These are phyloP conservation scores for Hepatocystis sp. DNA, from an alignment of 169 alveolate species.

Conservation along the genomic window DNA sequence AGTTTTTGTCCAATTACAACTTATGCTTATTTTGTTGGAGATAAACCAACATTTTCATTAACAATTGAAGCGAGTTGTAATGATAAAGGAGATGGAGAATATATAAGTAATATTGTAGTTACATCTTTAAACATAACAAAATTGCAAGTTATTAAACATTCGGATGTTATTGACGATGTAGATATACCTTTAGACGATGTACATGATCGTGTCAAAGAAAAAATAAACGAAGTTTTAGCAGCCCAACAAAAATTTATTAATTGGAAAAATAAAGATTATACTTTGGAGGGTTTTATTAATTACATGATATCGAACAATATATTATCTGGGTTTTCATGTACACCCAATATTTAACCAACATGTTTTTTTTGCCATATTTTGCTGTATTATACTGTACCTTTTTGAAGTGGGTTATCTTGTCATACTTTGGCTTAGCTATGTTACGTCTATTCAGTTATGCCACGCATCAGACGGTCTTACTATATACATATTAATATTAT, in stretches of 20 bases:
- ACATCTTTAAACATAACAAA: constrained; percentile 39
- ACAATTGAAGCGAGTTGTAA: constrained; percentile 29
- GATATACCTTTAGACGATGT: constrained; percentile 57
- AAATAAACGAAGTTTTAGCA: constrained; percentile 43
- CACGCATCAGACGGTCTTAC: no score
- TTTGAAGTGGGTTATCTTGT: not conserved
- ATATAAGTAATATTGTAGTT: constrained; percentile 25
- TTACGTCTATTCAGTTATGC: no score
- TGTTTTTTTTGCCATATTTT: not conserved
- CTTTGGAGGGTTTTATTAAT: constrained; percentile 44
- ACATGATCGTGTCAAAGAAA: constrained; percentile 37
- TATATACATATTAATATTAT: no score
- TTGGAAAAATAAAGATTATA: constrained; percentile 50
- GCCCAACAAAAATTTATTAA: constrained; percentile 8
- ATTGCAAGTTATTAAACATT: constrained; percentile 47
- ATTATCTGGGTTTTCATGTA: constrained; percentile 30
- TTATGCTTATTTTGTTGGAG: constrained; percentile 43
- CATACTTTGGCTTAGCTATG: no score
- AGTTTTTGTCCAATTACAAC: constrained; percentile 73
- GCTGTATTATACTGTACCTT: not conserved
- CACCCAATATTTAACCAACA: constrained; percentile 7
- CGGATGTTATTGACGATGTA: constrained; percentile 26
- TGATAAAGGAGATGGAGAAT: constrained; percentile 21
- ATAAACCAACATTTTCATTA: constrained; percentile 47
- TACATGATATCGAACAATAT: constrained; percentile 47